phyloP scores from a whole-genome alignment of 495 filamentous ascomycete genomes.

The Xylaria curta region DNA sequence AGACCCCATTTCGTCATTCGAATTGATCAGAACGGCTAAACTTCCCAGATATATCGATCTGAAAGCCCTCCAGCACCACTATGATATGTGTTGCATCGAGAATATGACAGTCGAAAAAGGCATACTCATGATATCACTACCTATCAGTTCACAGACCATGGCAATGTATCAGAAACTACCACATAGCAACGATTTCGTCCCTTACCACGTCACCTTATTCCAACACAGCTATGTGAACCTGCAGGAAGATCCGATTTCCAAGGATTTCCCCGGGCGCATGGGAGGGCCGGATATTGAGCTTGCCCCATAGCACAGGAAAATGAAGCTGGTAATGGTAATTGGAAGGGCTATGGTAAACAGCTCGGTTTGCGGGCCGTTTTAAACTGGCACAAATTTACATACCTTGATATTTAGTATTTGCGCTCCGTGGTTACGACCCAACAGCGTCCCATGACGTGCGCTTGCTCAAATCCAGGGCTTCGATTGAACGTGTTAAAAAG shows the following conservation, averaged over 20 bases:
- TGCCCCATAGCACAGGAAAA: background rate
- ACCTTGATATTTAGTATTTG: background rate
- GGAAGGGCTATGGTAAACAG: background rate
- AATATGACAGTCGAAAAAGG: too few relatives aligned
- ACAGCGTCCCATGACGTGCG: background rate
- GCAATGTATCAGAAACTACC: too few relatives aligned
- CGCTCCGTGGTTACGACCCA: background rate
- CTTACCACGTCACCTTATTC: too few relatives aligned
- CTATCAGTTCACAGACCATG: background rate
- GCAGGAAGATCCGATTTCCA: background rate
- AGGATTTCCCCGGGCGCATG: background rate
- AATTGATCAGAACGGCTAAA: background rate
- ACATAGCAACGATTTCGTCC: too few relatives aligned
- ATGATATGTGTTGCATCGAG: too few relatives aligned
- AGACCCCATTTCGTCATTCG: too few relatives aligned
- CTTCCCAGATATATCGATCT: too few relatives aligned
- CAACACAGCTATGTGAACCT: background rate
- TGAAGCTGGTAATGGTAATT: background rate
- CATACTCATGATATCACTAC: background rate
- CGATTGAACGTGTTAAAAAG: background rate
- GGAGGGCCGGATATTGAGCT: background rate
- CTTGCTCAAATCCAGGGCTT: background rate
- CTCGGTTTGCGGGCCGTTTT: background rate
- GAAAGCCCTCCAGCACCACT: too few relatives aligned
- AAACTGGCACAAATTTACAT: background rate